Evolutionary conservation across 768 basidiomycete species (phyloP), one percentile per base, ranked within the genome.

Genomic region (Clitopilus hobsonii): DNA sequence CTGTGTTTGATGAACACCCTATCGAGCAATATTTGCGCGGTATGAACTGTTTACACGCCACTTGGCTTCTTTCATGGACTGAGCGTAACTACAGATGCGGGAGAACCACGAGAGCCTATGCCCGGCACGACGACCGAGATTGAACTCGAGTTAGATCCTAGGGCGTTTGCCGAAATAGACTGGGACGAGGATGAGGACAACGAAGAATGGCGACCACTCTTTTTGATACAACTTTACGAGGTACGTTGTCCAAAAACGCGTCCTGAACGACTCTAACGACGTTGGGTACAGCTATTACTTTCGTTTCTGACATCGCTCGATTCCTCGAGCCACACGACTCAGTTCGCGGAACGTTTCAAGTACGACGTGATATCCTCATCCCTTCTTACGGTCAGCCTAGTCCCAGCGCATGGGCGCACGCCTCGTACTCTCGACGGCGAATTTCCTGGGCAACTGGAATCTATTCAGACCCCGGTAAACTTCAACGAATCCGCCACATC

Each of bases 361-460:
- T 91, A 91, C 76, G 83, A 82, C 56, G 81, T 91, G 3, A 90
- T 91, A 56, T 89, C 89, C 3, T 91, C 89, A 2, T 83, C 88
- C 6, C 74, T 91, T 7, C 76, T 91, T n/a, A 81, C 87, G 6
- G 60, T 52, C 73, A 85, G 54, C 63, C 83, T 36, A 60, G 79
- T 26, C 69, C 79, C 59, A 60, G 67, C 52, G 45, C 69, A 60
- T 54, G 62, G 55, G 13, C 68, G 60, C 68, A 75, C 32, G 65
- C 69, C 38, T 61, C 71, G 53, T 54, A 67, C n/a, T n/a, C n/a
- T n/a, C n/a, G n/a, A 69, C n/a, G 64, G 71, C 5, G 41, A 45
- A 45, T 63, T 83, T 55, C 81, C 83, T 16, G 81, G 83, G 1
- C 74, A 75, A 36, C 70, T 84, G 54, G 62, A 59, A 10, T 72